Evolutionary conservation across 805 yeast species (phyloP).

Genomic region (Candida schatavii): DNA sequence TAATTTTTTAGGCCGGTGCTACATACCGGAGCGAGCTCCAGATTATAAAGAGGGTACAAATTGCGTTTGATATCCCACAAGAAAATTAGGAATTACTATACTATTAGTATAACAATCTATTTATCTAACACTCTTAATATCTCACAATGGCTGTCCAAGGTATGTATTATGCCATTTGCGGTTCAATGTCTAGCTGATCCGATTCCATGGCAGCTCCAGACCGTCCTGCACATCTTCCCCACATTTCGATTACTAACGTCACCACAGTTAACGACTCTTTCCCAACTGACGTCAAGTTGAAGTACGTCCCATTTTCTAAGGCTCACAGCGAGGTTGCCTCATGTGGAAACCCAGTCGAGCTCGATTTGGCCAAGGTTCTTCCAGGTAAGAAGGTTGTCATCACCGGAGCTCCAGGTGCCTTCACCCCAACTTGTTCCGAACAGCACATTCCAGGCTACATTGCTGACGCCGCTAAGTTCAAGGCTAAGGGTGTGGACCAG

Average conservation of each 20-base stretch:
- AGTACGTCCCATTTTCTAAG: conserved; percentile 41
- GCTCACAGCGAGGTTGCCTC: conserved; percentile 34
- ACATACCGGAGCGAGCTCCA: no score
- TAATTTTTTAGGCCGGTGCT: no score
- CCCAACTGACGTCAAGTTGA: conserved; percentile 35
- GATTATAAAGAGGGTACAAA: no score
- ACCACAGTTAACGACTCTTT: conserved; percentile 19
- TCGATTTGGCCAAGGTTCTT: conserved; percentile 32
- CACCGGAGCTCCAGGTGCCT: conserved; percentile 83
- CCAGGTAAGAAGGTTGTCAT: conserved; percentile 57
- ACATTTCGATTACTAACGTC: conserved; percentile 1
- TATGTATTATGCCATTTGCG: no score
- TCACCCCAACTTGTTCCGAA: conserved; percentile 77
- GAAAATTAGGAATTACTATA: no score
- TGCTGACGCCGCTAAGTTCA: conserved; percentile 46
- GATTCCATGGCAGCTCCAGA: no score
- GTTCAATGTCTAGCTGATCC: no score
- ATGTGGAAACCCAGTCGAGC: conserved; percentile 36
- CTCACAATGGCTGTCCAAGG: no score
- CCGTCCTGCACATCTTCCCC: no score
- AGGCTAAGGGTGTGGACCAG: conserved; percentile 59
- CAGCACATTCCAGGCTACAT: conserved; percentile 71
- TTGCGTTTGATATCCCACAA: no score
- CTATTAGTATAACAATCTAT: no score
- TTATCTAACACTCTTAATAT: no score